Evolutionary conservation across 169 alveolate species (phyloP), one percentile per base, ranked within the genome.

Genomic region (Ichthyophthirius multifiliis): DNA sequence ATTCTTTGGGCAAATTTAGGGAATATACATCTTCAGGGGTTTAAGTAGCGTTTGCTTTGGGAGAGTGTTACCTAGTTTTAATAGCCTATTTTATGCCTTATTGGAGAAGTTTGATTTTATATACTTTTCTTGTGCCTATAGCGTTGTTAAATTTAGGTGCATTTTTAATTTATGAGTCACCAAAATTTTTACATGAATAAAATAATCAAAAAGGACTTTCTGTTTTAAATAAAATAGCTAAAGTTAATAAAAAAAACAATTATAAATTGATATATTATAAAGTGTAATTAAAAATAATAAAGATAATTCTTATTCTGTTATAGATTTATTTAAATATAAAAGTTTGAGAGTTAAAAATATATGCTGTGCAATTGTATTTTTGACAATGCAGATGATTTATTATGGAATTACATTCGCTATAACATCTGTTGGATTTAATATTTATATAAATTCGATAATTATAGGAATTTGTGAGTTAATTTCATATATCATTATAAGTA

Each of bases 321-420:
- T 48, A 15, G 86, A 81, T 73, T 48, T 81, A 37, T 41, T 81
- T 32, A 81, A 43, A 73, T 71, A 45, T 34, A 67, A 67, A 55
- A 71, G 82, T 4, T 37, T 81, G 10, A 81, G 86, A 81, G 45
- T 65, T 12, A 37, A 43, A 37, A 71, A 46, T 71, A 47, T 71
- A 20, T 67, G 78, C 43, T 47, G 82, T 15, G 39, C 65, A 5
- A 48, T 81, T n/a, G 45, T 81, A 37, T 81, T 81, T 63, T 73
- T 81, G 43, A 82, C 73, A 31, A 73, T 81, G 7, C 20, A 73
- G 73, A 13, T 73, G n/a, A 47, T 73, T 30, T 81, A 81, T 71
- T 81, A 81, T 55, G 86, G 86, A 20, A 81, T 81, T 12, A 67
- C 82, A n/a, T 81, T 81, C 31, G 76, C 64, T 15, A 71, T 76